Base-by-base conservation (phyloP, 768 basidiomycete species). In the Candolleomyces aberdarensis region DNA sequence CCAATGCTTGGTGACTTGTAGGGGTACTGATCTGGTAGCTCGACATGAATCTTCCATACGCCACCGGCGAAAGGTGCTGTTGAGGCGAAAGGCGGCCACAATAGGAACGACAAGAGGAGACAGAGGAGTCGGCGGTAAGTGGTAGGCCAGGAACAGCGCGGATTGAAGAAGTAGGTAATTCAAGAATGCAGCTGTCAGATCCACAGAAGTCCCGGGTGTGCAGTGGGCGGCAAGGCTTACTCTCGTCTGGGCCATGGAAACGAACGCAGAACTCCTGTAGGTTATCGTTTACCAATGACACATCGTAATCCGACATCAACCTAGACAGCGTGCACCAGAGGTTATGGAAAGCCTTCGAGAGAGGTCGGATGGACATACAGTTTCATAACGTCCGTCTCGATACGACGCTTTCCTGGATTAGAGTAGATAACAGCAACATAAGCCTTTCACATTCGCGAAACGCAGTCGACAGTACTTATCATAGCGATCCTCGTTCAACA, bases 341-440 rank as follows among this genome's bases (percentile, higher is more conserved):
- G 43, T 17, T 54, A 41, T 41, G 20, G 29, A 20, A 40, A 19
- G 49, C 36, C 48, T 26, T 29, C 48, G 48, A 63, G 13, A 56
- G 49, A 53, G 44, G 54, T 22, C 39, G 66, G 11, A 26, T 1
- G 29, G 22, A 55, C 85, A 71, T 72, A 96, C 96, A 99, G 80
- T 80, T 98, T 98, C 96, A 98, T 97, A 57, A 99, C 96, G 81
- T 99, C 97, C 53, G 95, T 98, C 75, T 98, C 96, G 74, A 97
- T 96, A 62, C 96, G 89, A 62, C 96, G 91, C 76, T 92, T 97
- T 75, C 79, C 80, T 63, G 92, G 89, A 69, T 88, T 87, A 70
- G 89, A 86, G 92, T 91, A 76, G 64, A 75, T 65, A 74, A 64
- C 39, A 67, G 49, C 58, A 62, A 50, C 60, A 60, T 63, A 57